Conservation (phyloP, 2,329 filamentous ascomycete species). For the Rachicladosporium sp. region DNA sequence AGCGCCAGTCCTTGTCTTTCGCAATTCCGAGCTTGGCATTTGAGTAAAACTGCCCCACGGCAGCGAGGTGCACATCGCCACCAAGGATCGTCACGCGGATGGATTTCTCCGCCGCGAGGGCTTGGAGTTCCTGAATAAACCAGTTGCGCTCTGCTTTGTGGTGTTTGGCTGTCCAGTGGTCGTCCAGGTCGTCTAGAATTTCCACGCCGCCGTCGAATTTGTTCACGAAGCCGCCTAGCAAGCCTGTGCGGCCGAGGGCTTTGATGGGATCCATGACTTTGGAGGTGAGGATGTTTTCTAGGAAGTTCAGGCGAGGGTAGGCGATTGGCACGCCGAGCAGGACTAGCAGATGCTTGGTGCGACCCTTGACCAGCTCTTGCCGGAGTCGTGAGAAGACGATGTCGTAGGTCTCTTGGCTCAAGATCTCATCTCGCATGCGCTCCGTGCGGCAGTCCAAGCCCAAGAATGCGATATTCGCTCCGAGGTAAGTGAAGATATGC, state of each 20-base stretch:
- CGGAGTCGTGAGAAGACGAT: slow-evolving; percentile 77
- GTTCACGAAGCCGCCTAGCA: slow-evolving; percentile 71
- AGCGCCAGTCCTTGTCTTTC: slow-evolving; percentile 86
- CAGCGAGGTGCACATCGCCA: slow-evolving; percentile 87
- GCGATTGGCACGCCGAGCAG: slow-evolving; percentile 58
- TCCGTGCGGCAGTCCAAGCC: slow-evolving; percentile 89
- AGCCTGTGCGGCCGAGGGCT: slow-evolving; percentile 66
- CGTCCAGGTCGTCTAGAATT: slow-evolving; percentile 81
- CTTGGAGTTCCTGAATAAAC: slow-evolving; percentile 82
- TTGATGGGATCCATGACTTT: slow-evolving; percentile 80
- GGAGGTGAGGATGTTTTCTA: slow-evolving; percentile 64
- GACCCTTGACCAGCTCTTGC: slow-evolving; percentile 66
- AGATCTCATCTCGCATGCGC: slow-evolving; percentile 67
- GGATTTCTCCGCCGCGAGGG: slow-evolving; percentile 84
- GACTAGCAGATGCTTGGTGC: slow-evolving; percentile 82
- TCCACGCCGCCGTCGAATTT: slow-evolving; percentile 86
- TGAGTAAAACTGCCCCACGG: slow-evolving; percentile 88
- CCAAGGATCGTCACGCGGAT: slow-evolving; percentile 84
- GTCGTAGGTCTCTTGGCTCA: slow-evolving; percentile 72
- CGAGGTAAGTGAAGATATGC: slow-evolving; percentile 74
- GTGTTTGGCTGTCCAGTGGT: slow-evolving; percentile 94
- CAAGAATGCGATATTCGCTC: slow-evolving; percentile 65
- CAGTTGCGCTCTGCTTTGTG: slow-evolving; percentile 84
- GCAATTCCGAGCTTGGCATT: slow-evolving; percentile 69
- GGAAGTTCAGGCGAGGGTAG: slow-evolving; percentile 39